Evolutionary conservation across 345 rosid genomes (phyloP).

Genomic region (Sonneratia caseolaris): DNA sequence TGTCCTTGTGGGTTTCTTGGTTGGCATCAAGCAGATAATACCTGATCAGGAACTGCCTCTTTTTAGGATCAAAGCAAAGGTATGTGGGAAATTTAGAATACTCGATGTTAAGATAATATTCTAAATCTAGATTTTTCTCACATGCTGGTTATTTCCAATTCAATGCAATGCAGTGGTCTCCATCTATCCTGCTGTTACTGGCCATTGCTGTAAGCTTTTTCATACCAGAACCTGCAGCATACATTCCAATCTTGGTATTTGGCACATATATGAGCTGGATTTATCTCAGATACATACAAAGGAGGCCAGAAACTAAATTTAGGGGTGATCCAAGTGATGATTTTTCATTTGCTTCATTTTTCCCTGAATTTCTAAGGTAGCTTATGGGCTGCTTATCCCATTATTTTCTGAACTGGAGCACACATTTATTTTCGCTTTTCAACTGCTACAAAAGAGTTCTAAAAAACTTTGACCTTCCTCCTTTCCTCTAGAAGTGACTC

Average conservation of each 20-base stretch:
- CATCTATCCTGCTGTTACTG: conserved; percentile 58
- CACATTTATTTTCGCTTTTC: background rate
- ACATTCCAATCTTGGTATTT: conserved; percentile 84
- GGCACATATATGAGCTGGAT: conserved; percentile 92
- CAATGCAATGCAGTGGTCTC: conserved; percentile 69
- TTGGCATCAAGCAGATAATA: conserved; percentile 89
- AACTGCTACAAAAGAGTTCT: background rate
- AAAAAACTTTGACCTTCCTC: background rate
- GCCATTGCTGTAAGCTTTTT: conserved; percentile 73
- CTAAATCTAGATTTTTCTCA: conserved; percentile 2
- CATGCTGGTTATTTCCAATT: background rate
- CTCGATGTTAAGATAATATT: background rate
- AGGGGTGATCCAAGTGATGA: conserved; percentile 96
- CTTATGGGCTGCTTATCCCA: background rate
- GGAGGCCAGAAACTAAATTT: conserved; percentile 73
- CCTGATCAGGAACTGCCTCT: conserved; percentile 84
- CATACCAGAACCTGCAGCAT: conserved; percentile 50
- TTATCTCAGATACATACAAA: conserved; percentile 83
- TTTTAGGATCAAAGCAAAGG: conserved; percentile 83
- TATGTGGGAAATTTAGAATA: conserved; percentile 14
- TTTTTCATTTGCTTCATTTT: conserved; percentile 85
- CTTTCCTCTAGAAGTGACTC: background rate
- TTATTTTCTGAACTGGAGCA: background rate
- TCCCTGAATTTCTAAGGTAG: conserved; percentile 82
- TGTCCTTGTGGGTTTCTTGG: conserved; percentile 76